Conservation (phyloP, 192 early-diverging fungal species). For the Thoreauomyces humboldtii region DNA sequence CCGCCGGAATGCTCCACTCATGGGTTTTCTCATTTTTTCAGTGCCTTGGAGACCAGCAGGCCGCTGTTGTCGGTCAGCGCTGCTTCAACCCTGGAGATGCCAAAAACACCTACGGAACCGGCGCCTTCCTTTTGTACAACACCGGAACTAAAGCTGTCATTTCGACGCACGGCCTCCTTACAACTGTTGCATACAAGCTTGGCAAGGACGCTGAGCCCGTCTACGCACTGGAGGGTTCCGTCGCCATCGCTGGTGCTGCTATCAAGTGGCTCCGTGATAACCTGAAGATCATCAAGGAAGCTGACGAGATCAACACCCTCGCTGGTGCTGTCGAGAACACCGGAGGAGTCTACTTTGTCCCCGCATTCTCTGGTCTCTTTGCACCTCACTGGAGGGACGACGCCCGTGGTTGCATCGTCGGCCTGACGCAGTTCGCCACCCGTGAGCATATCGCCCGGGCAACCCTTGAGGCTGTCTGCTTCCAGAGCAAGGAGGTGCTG, state of each 20-base stretch:
- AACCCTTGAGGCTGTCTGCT: conserved; percentile 86
- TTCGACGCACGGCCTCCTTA: conserved; percentile 81
- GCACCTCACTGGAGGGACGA: conserved; percentile 94
- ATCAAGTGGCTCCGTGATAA: conserved; percentile 91
- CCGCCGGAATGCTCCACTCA: background rate
- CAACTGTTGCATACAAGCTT: conserved; percentile 87
- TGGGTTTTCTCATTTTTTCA: background rate
- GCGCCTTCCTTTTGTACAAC: conserved; percentile 96
- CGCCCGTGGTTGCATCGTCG: conserved; percentile 80
- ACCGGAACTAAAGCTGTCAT: conserved; percentile 72
- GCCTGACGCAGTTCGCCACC: conserved; percentile 85
- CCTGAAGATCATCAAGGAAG: conserved; percentile 71
- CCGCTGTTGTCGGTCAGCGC: conserved; percentile 90
- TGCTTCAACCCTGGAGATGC: conserved; percentile 83
- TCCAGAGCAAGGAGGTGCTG: conserved; percentile 79
- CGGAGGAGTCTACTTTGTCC: conserved; percentile 92
- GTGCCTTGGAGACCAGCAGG: conserved; percentile 92
- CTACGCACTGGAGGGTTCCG: conserved; percentile 89
- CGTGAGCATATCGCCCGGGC: conserved; percentile 83
- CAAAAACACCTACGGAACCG: conserved; percentile 97
- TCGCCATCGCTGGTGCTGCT: conserved; percentile 87
- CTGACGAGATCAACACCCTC: conserved; percentile 71
- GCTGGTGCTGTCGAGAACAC: conserved; percentile 69
- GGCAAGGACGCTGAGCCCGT: conserved; percentile 63
- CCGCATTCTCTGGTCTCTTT: conserved; percentile 89